Evolutionary conservation across 768 basidiomycete genomes (phyloP), one percentile per base, ranked within the genome.

Genomic region (Leucocoprinus sp.): DNA sequence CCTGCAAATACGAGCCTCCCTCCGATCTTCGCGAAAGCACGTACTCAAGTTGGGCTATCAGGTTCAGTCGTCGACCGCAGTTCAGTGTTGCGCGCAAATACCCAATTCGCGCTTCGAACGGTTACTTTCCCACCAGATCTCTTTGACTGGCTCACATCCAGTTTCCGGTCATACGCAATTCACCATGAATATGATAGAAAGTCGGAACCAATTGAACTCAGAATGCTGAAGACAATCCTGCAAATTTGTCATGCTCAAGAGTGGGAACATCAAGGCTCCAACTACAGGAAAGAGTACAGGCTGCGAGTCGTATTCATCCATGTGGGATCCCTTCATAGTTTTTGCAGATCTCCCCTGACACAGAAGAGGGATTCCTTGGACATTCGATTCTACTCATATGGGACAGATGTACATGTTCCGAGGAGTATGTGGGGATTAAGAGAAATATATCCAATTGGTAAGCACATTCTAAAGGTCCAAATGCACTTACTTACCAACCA

Each of bases 361-460:
- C 67, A 65, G 8, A 67, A 72, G 22, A 68, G 77, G 42, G 68
- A 72, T 17, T 59, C 60, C 2, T 62, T 67, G 22, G 70, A 75
- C 31, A 55, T 75, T 5, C 76, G 73, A 26, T 85, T 87, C 52
- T 76, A 78, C 55, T 74, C 74, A 0, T 90, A 81, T 62, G 86
- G 86, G 0, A 75, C 80, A 8, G 76, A 84, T 58, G 60, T 72
- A 22, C 67, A 57, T 14, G 61, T 83, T 11, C 59, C 68, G n/a
- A 69, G 67, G 14, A 57, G 66, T 5, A 60, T 67, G 24, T 84
- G 81, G 83, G 74, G 73, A n/a, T 53, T 86, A 6, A 68, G 71
- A 24, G 80, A 82, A 50, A 72, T 89, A 8, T 87, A 76, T 55
- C 81, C 82, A 29, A 59, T 75, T 46, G 86, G 86, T 85, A 55